phyloP scores from a whole-genome alignment of 1,139 yeast genomes.

The Maudiozyma humilis region DNA sequence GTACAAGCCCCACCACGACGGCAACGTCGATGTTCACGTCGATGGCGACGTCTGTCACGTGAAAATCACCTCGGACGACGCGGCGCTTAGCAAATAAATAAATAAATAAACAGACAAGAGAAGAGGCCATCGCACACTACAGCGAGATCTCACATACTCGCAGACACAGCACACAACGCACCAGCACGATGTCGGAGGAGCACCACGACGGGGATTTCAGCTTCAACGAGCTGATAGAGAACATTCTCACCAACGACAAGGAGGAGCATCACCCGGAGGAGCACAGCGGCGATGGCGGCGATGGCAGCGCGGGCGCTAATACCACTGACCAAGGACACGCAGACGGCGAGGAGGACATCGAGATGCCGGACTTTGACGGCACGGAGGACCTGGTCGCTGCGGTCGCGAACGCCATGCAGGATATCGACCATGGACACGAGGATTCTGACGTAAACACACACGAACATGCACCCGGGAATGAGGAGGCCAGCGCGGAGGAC shows the following conservation, averaged over 20 bases:
- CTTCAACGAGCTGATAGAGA: slow-evolving; percentile 29
- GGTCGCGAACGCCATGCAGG: slow-evolving; percentile 28
- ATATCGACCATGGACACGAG: slow-evolving; percentile 15
- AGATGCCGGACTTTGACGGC: slow-evolving; percentile 16
- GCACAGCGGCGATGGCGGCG: not conserved
- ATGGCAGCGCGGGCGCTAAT: slow-evolving; percentile 7
- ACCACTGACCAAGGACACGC: slow-evolving; percentile 1
- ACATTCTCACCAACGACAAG: slow-evolving; percentile 17
- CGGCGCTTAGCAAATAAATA: not conserved
- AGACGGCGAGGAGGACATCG: slow-evolving; percentile 2
- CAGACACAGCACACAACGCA: too few relatives aligned
- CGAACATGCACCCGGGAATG: not conserved
- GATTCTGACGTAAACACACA: slow-evolving; percentile 9
- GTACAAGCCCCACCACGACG: too few relatives aligned
- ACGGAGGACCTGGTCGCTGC: slow-evolving; percentile 22
- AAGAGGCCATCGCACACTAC: too few relatives aligned
- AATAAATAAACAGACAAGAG: not conserved
- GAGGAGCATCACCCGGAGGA: slow-evolving; percentile 20
- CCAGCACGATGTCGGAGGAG: slow-evolving; percentile 17
- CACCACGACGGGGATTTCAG: slow-evolving; percentile 12
- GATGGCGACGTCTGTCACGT: too few relatives aligned
- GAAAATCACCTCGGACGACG: not conserved
- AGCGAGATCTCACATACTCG: too few relatives aligned
- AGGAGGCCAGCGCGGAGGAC: not conserved
- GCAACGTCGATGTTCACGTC: too few relatives aligned